Conservation (phyloP, 78 protist species). For the Dictyostelium citrinum region DNA sequence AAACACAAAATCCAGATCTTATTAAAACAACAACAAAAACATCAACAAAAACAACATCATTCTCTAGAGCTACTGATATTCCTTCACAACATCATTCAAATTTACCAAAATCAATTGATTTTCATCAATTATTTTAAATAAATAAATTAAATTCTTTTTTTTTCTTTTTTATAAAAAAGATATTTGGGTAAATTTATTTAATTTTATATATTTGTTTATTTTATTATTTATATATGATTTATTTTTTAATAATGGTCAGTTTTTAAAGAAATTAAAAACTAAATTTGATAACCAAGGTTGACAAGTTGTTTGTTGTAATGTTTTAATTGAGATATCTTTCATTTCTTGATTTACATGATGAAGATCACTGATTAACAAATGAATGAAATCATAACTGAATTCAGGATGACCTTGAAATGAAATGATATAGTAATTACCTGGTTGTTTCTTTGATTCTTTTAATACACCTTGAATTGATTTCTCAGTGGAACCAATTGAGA, state of each 20-base stretch:
- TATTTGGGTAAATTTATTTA: no score
- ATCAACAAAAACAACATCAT: not conserved
- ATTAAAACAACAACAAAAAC: not conserved
- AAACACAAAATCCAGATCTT: not conserved
- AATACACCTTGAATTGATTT: slow-evolving; percentile 21
- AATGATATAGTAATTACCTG: not conserved
- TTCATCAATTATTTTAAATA: not conserved
- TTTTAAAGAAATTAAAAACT: not conserved
- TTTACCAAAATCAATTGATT: not conserved
- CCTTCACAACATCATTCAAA: not conserved
- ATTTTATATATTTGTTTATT: no score
- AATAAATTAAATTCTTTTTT: no score
- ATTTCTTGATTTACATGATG: not conserved
- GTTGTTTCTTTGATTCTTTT: not conserved
- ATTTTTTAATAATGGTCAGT: not conserved
- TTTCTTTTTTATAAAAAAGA: no score
- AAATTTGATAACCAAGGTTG: slow-evolving; percentile 11
- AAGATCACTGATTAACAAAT: slow-evolving; percentile 3
- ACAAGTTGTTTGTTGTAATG: not conserved
- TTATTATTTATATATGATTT: no score
- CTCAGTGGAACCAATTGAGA: not conserved
- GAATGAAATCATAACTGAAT: not conserved
- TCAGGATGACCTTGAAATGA: slow-evolving; percentile 72
- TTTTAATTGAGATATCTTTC: not conserved
- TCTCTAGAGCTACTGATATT: not conserved